phyloP scores from a whole-genome alignment of 2,329 filamentous ascomycete genomes.

The Aspergillus caelatus region DNA sequence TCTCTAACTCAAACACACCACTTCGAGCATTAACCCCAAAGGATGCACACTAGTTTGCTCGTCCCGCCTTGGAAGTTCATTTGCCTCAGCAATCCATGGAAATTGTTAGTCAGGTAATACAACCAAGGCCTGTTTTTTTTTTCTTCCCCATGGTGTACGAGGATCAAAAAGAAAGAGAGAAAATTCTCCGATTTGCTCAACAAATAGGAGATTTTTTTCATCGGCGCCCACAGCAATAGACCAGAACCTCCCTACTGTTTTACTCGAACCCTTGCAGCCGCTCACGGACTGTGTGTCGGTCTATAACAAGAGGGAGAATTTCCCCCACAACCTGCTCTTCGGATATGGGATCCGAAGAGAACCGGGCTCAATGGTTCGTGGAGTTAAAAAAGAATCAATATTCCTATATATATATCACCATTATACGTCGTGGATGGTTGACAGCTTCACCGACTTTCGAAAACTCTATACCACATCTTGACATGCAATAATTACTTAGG shows the following conservation, averaged over 20 bases:
- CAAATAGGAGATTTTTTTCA: slow-evolving; percentile 21
- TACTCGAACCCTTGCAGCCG: slow-evolving; percentile 2
- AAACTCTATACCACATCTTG: not conserved
- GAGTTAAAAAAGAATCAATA: not conserved
- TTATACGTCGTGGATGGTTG: not conserved
- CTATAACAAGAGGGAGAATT: not conserved
- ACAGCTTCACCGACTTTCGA: not conserved
- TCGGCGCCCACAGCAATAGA: slow-evolving; percentile 11
- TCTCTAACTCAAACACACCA: slow-evolving; percentile 40
- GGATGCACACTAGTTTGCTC: slow-evolving; percentile 13
- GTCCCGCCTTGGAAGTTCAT: slow-evolving; percentile 13
- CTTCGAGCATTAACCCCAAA: slow-evolving; percentile 18
- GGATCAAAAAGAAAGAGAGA: slow-evolving; percentile 4
- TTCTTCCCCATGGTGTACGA: not conserved
- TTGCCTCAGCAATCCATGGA: not conserved
- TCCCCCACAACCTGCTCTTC: not conserved
- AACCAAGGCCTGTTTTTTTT: not conserved
- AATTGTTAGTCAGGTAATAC: slow-evolving; percentile 1
- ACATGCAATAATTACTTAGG: not conserved
- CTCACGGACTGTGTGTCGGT: not conserved
- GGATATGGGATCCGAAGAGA: not conserved
- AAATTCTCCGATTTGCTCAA: slow-evolving; percentile 10
- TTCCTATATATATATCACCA: not conserved
- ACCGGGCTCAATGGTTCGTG: not conserved
- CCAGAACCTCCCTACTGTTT: slow-evolving; percentile 14